phyloP scores from a whole-genome alignment of 179 eudicot genomes.

The Carnegiea gigantea region DNA sequence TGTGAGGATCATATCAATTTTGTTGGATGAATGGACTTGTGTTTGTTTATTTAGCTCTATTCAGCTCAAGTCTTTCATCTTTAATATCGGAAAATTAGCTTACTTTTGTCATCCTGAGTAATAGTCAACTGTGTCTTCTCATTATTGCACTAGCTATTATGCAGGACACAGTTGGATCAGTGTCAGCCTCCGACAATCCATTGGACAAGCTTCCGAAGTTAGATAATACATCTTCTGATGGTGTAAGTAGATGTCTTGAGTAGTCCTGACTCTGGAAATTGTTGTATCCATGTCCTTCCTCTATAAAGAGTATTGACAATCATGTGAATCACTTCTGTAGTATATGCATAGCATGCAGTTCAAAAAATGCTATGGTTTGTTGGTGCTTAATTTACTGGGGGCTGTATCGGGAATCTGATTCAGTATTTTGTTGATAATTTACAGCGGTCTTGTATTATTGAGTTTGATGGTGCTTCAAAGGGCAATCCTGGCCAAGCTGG shows the following conservation, averaged over 20 bases:
- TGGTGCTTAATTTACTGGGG: not conserved
- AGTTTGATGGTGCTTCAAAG: conserved; percentile 98
- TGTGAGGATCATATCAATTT: not conserved
- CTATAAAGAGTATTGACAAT: not conserved
- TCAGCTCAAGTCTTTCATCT: not conserved
- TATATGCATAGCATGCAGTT: too few relatives aligned
- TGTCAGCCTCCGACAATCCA: conserved; percentile 29
- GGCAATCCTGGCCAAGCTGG: conserved; percentile 99
- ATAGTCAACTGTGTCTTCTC: conserved; percentile 12
- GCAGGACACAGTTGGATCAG: conserved; percentile 47
- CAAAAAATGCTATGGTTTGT: too few relatives aligned
- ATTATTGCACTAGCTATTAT: conserved; percentile 12
- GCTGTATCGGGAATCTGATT: not conserved
- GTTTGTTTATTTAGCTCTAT: not conserved
- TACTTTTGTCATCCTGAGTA: not conserved
- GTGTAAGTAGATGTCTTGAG: conserved; percentile 45
- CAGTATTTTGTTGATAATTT: conserved; percentile 22
- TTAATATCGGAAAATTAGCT: not conserved
- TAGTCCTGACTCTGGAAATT: conserved; percentile 19
- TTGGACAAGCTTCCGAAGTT: conserved; percentile 50
- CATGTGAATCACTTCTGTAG: not conserved
- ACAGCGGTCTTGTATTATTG: conserved; percentile 68
- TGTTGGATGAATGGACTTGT: not conserved
- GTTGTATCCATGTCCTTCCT: not conserved
- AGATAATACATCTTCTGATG: conserved; percentile 30